phyloP scores from a whole-genome alignment of 257 asterid genomes.

The Solanum corneliomulleri region DNA sequence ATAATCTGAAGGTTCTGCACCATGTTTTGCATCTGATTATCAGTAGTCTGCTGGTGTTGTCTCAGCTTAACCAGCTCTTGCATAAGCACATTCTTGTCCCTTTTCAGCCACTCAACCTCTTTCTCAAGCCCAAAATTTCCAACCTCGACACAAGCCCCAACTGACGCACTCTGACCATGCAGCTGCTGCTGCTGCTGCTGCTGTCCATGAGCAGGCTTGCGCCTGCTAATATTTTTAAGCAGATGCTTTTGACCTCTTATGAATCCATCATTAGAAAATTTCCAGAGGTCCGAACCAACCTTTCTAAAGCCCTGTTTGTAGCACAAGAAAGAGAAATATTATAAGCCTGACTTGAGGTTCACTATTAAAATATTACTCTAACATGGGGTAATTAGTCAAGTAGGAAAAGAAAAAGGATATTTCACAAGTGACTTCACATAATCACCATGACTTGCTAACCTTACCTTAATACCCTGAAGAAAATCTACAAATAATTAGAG shows the following conservation, averaged over 20 bases:
- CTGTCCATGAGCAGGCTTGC: conserved; percentile 71
- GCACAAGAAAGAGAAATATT: not conserved
- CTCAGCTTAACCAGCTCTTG: conserved; percentile 75
- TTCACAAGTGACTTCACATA: not conserved
- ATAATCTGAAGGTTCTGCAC: conserved; percentile 78
- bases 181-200: not conserved
- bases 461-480: not conserved
- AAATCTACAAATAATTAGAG: not conserved
- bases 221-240: conserved; percentile 55
- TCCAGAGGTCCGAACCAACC: conserved; percentile 84
- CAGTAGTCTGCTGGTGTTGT: conserved; percentile 83
- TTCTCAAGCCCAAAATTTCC: conserved; percentile 86
- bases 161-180: conserved; percentile 37
- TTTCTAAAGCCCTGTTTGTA: conserved; percentile 61
- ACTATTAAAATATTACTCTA: not conserved
- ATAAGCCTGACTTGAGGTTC: not conserved
- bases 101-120: conserved; percentile 82
- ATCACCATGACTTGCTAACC: not conserved
- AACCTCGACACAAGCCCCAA: conserved; percentile 75
- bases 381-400: not conserved
- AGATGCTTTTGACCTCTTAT: conserved; percentile 79
- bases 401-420: not conserved
- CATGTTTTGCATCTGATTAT: conserved; percentile 57
- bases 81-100: conserved; percentile 88
- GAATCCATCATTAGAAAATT: conserved; percentile 79